Evolutionary conservation across 2,329 filamentous ascomycete species (phyloP).

Genomic region (Mariannaea sp.): DNA sequence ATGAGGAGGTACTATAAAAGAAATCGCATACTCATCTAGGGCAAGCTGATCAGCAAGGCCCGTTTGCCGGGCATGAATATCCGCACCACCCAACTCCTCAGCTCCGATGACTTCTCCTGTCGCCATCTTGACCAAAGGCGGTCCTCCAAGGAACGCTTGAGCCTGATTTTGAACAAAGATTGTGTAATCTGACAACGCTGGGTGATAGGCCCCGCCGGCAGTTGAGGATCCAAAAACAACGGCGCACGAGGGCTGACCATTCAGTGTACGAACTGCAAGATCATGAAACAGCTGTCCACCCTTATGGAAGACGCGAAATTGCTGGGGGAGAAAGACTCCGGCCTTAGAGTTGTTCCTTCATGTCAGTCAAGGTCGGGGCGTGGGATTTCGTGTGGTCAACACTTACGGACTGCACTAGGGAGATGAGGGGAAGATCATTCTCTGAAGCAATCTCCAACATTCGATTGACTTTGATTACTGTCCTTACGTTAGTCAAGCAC

Average conservation of each 20-base stretch:
- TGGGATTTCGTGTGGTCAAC: no score
- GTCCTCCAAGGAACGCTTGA: constrained; percentile 50
- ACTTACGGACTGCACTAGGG: constrained; percentile 46
- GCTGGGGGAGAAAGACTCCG: constrained; percentile 46
- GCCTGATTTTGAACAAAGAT: constrained; percentile 46
- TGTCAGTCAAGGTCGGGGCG: not conserved
- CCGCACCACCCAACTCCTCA: constrained; percentile 49
- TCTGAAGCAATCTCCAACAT: constrained; percentile 41
- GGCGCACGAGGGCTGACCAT: constrained; percentile 47
- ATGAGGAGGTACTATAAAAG: no score
- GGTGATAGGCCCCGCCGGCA: constrained; percentile 29
- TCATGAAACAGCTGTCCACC: constrained; percentile 46
- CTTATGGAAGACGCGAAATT: constrained; percentile 50
- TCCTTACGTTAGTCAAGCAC: constrained; percentile 12
- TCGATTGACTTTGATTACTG: constrained; percentile 44
- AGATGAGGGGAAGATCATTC: constrained; percentile 47
- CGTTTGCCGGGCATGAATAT: constrained; percentile 46
- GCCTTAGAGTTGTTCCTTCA: constrained; percentile 29
- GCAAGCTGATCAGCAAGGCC: constrained; percentile 51
- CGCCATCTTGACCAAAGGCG: constrained; percentile 53
- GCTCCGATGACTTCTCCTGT: constrained; percentile 49
- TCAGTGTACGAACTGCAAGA: constrained; percentile 44
- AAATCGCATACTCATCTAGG: constrained; percentile 40
- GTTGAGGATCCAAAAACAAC: constrained; percentile 51
- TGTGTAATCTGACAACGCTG: constrained; percentile 44